Conservation (phyloP, 768 basidiomycete species). For the Baorangia bicolor region DNA sequence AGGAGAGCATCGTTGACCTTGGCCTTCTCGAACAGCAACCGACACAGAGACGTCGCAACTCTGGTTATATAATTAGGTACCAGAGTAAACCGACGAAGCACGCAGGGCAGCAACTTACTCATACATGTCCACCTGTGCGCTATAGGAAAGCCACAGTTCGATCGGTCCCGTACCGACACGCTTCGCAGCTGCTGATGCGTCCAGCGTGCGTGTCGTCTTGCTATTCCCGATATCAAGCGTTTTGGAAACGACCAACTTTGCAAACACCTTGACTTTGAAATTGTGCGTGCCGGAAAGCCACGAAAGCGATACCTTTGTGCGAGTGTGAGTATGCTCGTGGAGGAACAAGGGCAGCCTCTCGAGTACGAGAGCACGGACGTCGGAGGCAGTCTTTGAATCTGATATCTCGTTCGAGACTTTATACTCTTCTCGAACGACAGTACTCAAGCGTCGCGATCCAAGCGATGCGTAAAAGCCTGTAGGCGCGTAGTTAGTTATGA, state of each 20-base stretch:
- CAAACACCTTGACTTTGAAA: constrained; percentile 68
- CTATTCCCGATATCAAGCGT: constrained; percentile 53
- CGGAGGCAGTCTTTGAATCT: constrained; percentile 45
- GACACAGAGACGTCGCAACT: constrained; percentile 82
- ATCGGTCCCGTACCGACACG: constrained; percentile 56
- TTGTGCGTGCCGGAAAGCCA: constrained; percentile 67
- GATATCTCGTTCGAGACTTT: constrained; percentile 53
- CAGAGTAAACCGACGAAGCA: not conserved
- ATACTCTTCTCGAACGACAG: constrained; percentile 76
- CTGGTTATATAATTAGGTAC: constrained; percentile 37
- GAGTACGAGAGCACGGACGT: constrained; percentile 62
- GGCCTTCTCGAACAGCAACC: constrained; percentile 70
- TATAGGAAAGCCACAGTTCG: constrained; percentile 74
- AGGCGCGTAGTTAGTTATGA: not conserved
- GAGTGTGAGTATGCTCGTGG: constrained; percentile 78
- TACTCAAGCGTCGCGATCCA: constrained; percentile 72
- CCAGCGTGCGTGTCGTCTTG: constrained; percentile 53
- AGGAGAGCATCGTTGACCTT: constrained; percentile 86
- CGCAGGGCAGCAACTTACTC: constrained; percentile 59
- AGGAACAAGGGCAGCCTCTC: constrained; percentile 90
- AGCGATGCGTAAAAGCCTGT: constrained; percentile 73
- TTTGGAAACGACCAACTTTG: constrained; percentile 62
- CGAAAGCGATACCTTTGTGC: constrained; percentile 55
- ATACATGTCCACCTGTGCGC: constrained; percentile 81
- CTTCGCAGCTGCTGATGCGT: constrained; percentile 72